Evolutionary conservation across 345 rosid species (phyloP), one percentile per base, ranked within the genome.

Genomic region (Populus tremula): DNA sequence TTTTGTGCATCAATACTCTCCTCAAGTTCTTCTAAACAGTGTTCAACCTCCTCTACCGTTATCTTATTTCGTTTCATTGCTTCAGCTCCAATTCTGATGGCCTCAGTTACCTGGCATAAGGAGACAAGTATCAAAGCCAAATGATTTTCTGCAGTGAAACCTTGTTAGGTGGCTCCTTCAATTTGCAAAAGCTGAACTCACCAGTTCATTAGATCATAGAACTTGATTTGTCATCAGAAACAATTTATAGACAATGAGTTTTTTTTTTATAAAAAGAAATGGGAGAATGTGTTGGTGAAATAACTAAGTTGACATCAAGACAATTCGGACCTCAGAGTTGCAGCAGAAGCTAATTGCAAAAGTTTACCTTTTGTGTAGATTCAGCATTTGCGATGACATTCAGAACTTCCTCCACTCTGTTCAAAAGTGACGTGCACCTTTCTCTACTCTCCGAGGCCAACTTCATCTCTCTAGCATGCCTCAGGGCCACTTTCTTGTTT

Each of bases 361-460:
- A 54, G 29, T 31, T 31, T 83, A 93, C 99, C 96, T 88, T 89
- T 78, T 89, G 86, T 0, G 92, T 88, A 72, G 98, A 91, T 82
- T 91, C 99, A 33, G 93, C 93, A 85, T 86, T 84, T 31, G 85
- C 83, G 77, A 93, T 86, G 68, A 84, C 80, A 73, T 79, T 83
- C 68, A 95, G 84, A 66, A 93, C 86, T 82, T 92, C 96, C 83
- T 93, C 96, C 82, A 93, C 96, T 83, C 92, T 88, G 87, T 87
- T 93, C 83, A 95, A 80, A 83, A 93, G 92, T 1, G 92, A 86
- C 1, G 79, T 45, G 66, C 90, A 91, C 82, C 89, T 95, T 80
- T 91, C 96, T 88, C 97, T 91, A 81, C 86, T 90, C 82, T 84
- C 89, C 43, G 87, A 83, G 17, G 84, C 84, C 85, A 90, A 43